Evolutionary conservation across 257 asterid genomes (phyloP).

Genomic region (Handroanthus guayacan): DNA sequence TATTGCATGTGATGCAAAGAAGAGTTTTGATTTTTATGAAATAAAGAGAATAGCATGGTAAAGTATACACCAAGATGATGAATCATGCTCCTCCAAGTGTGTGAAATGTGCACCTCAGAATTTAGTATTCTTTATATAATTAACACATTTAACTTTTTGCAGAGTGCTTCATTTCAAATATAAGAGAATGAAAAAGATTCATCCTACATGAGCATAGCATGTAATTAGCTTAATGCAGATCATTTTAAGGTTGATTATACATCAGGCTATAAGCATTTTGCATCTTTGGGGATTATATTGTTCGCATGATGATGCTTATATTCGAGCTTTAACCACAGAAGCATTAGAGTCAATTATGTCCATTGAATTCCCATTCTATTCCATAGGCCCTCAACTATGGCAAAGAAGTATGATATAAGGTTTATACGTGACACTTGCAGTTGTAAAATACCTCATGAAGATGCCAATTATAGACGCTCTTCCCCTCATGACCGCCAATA

Average conservation of each 20-base stretch:
- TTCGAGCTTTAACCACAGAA: not conserved
- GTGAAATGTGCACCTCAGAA: slow-evolving; percentile 11
- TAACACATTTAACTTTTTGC: not conserved
- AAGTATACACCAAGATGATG: not conserved
- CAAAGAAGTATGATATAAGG: slow-evolving; percentile 22
- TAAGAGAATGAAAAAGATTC: slow-evolving; percentile 10
- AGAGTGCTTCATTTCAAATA: slow-evolving; percentile 7
- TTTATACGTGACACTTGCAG: slow-evolving; percentile 24
- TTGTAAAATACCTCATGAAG: slow-evolving; percentile 72
- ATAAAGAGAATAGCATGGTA: not conserved
- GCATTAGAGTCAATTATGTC: slow-evolving; percentile 7
- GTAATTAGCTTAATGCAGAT: not conserved
- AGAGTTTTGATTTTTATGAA: not conserved
- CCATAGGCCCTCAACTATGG: slow-evolving; percentile 13
- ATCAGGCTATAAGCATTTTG: slow-evolving; percentile 18
- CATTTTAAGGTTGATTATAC: not conserved
- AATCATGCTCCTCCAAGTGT: not conserved
- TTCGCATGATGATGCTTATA: not conserved
- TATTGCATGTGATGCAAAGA: not conserved
- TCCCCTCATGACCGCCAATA: slow-evolving; percentile 98
- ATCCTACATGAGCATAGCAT: not conserved
- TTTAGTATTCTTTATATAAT: not conserved
- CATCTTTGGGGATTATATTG: slow-evolving; percentile 5
- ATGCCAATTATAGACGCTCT: slow-evolving; percentile 87
- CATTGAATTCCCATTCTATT: not conserved